A percentile compares a stretch with the other conserved stretches of the same genome.
Evolutionary conservation across 1,284 basidiomycete genomes (phyloP).

Genomic region (Schizophyllum amplum): DNA sequence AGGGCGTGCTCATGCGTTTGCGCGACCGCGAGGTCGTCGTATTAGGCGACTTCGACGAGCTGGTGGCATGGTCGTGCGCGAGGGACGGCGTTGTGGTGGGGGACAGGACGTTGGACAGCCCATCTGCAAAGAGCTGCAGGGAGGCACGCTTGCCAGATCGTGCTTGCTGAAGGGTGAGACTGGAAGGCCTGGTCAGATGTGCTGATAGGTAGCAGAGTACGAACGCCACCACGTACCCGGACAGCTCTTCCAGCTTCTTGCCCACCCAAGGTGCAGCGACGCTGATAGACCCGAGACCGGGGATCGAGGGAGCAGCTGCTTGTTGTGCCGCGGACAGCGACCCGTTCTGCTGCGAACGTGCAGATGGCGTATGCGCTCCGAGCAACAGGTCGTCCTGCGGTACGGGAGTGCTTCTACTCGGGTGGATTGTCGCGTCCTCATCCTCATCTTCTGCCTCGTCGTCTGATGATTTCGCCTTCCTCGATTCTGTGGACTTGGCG

Average conservation of each 20-base stretch:
- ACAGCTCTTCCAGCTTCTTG: background rate
- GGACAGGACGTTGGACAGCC: background rate
- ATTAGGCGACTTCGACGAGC: conserved; percentile 23
- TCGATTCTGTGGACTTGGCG: no score
- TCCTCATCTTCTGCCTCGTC: no score
- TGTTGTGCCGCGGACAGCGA: background rate
- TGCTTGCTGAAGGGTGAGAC: background rate
- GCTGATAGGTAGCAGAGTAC: background rate
- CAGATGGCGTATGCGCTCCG: background rate
- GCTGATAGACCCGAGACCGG: background rate
- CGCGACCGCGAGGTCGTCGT: conserved; percentile 19
- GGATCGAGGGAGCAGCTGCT: background rate
- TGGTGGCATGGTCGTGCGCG: background rate
- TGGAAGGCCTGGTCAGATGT: background rate
- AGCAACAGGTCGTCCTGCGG: background rate
- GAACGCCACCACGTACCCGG: background rate
- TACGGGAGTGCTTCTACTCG: background rate
- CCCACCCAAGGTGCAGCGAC: background rate
- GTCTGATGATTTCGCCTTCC: no score
- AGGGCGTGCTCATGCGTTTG: background rate
- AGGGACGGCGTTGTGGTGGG: background rate
- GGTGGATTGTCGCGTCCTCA: no score
- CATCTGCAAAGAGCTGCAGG: background rate
- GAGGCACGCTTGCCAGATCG: background rate
- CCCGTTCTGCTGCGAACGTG: no score